These are phyloP conservation scores for Comarum palustre DNA, from an alignment of 306 rosid genomes.

Conservation along the genomic window DNA sequence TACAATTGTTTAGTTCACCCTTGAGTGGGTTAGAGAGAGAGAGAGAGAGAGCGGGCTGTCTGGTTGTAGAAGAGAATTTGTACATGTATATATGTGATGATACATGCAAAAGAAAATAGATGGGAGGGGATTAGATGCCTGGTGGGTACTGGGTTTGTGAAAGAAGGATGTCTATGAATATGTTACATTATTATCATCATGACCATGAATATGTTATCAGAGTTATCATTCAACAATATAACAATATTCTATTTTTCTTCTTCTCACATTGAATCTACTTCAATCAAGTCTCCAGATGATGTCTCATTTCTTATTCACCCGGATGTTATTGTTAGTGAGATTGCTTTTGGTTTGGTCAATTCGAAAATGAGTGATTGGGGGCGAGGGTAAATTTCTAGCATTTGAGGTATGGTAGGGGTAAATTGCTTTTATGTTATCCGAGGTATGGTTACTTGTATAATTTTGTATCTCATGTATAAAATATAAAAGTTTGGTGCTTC, in stretches of 20 bases:
- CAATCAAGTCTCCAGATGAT: not conserved
- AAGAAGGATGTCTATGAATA: conserved; percentile 42
- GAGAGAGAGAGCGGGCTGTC: conserved; percentile 30
- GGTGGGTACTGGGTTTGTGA: conserved; percentile 60
- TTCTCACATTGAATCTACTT: not conserved
- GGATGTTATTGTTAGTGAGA: not conserved
- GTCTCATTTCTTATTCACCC: too few relatives aligned
- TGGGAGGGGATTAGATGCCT: conserved; percentile 51
- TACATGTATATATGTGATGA: conserved; percentile 68
- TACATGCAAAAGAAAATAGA: conserved; percentile 46
- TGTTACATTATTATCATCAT: conserved; percentile 35
- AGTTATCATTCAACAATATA: conserved; percentile 54
- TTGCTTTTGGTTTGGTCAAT: not conserved
- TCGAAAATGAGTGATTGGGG: too few relatives aligned
- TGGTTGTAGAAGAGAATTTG: conserved; percentile 47
- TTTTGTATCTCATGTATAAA: too few relatives aligned
- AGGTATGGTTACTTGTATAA: too few relatives aligned
- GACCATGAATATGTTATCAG: conserved; percentile 18
- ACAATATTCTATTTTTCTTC: conserved; percentile 31
- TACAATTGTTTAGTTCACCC: conserved; percentile 47
- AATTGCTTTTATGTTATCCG: too few relatives aligned
- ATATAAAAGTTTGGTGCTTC: too few relatives aligned
- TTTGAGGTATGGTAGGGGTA: too few relatives aligned
- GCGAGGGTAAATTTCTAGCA: too few relatives aligned
- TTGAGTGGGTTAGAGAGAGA: conserved; percentile 26